Evolutionary conservation across 2,329 filamentous ascomycete species (phyloP), one percentile per base, ranked within the genome.

Genomic region (Arthrobotrys megalospora): DNA sequence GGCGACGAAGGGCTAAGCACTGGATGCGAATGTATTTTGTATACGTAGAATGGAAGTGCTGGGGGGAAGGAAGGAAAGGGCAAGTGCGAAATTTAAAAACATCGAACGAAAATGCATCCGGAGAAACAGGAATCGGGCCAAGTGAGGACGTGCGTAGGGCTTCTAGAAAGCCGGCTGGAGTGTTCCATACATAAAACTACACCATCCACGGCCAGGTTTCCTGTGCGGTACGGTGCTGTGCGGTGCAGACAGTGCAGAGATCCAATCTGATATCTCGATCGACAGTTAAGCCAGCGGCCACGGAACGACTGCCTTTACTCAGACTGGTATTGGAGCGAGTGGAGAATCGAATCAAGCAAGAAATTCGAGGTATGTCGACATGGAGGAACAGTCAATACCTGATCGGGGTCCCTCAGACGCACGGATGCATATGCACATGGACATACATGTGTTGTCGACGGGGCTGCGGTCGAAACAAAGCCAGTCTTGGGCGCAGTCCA

Each of bases 111-210:
- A 64, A 55, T 38, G 71, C 64, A 69, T 63, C 47, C 71, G 64
- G 64, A 67, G 45, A 67, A 76, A 58, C 65, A 76, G 52, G 72
- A 69, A 76, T 76, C 58, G 41, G 21, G 72, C 65, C 72, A 76
- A 76, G 48, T 72, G 58, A 55, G 47, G 24, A 52, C 64, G 36
- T 50, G 69, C 69, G 65, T 41, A 64, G 48, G 38, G 64, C 65
- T 76, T 69, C 65, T 69, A 69, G 65, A 76, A 70, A 65, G 60
- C 72, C 65, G 72, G 64, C 65, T 69, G 72, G 65, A 58, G 72
- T 76, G 72, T 76, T 76, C 72, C 72, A 70, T 76, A 76, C 72
- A 76, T 76, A 21, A 60, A 64, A 64, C 65, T 69, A 65, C 64
- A 63, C 62, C 64, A 65, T 69, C 72, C 65, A 69, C 55, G 48